Conservation (phyloP, 148 eudicot genomes). For the Silene conica region DNA sequence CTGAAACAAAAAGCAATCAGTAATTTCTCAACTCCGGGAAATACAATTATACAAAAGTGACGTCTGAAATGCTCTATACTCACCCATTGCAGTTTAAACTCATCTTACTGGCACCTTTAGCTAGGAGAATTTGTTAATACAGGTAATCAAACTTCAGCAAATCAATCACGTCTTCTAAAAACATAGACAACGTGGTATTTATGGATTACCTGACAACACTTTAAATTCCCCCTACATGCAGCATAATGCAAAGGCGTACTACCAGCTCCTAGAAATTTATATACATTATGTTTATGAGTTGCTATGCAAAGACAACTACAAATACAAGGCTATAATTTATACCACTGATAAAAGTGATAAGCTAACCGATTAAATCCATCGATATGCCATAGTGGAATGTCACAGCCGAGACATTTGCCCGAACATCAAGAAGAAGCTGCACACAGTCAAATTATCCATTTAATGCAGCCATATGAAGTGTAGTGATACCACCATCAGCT, state of each 20-base stretch:
- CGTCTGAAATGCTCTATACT: conserved; percentile 23
- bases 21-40: not conserved
- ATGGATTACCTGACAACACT: conserved; percentile 79
- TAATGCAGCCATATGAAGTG: no score
- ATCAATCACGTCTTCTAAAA: conserved; percentile 8
- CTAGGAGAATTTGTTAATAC: conserved; percentile 64
- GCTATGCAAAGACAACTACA: not conserved
- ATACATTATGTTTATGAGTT: not conserved
- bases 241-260: conserved; percentile 99
- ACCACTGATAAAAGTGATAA: conserved; percentile 11
- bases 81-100: conserved; percentile 97
- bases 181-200: conserved; percentile 1
- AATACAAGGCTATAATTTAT: not conserved
- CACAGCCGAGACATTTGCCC: no score
- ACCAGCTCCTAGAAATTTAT: conserved; percentile 67
- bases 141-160: conserved; percentile 17
- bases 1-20: conserved; percentile 38
- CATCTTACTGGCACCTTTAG: conserved; percentile 84
- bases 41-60: not conserved
- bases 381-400: conserved; percentile 97
- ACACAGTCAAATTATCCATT: no score
- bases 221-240: conserved; percentile 94
- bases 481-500: no score
- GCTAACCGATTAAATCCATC: conserved; percentile 88
- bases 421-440: no score